A percentile compares a stretch with the other conserved stretches of the same genome.
Evolutionary conservation across 2,329 filamentous ascomycete species (phyloP).

Genomic region (Uncinocarpus reesii): DNA sequence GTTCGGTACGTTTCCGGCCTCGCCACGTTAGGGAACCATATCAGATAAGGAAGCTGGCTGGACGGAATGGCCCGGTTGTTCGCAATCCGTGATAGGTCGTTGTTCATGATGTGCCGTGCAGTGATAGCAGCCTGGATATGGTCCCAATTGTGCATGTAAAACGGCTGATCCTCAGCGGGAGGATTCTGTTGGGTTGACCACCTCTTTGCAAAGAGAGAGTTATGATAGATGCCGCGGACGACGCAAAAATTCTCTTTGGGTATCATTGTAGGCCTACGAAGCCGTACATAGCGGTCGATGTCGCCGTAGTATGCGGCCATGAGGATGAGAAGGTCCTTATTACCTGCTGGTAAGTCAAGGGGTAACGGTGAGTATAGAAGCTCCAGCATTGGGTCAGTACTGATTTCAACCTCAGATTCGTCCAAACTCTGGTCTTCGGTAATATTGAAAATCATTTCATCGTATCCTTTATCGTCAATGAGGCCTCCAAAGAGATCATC

Average conservation of each 20-base stretch:
- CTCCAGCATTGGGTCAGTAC: conserved; percentile 20
- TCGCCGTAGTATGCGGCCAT: conserved; percentile 33
- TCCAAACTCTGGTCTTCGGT: conserved; percentile 2
- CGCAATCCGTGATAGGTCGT: conserved; percentile 5
- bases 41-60: background rate
- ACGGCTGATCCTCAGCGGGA: background rate
- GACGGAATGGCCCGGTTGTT: background rate
- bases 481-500: background rate
- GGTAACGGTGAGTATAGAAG: conserved; percentile 28
- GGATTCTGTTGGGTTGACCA: background rate
- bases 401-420: conserved; percentile 25
- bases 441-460: background rate
- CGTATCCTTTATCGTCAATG: conserved; percentile 7
- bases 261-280: conserved; percentile 24
- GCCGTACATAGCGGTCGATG: conserved; percentile 32
- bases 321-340: conserved; percentile 33
- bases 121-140: conserved; percentile 4
- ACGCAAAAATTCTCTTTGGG: conserved; percentile 23
- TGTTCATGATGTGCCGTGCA: conserved; percentile 14
- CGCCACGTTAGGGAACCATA: background rate
- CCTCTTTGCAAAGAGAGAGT: conserved; percentile 27
- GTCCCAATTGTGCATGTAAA: background rate
- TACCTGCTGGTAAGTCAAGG: conserved; percentile 27
- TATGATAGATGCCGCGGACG: conserved; percentile 32
- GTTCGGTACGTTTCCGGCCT: background rate